phyloP scores from a whole-genome alignment of 2,329 filamentous ascomycete genomes.

The Aspergillus pseudoglaucus region DNA sequence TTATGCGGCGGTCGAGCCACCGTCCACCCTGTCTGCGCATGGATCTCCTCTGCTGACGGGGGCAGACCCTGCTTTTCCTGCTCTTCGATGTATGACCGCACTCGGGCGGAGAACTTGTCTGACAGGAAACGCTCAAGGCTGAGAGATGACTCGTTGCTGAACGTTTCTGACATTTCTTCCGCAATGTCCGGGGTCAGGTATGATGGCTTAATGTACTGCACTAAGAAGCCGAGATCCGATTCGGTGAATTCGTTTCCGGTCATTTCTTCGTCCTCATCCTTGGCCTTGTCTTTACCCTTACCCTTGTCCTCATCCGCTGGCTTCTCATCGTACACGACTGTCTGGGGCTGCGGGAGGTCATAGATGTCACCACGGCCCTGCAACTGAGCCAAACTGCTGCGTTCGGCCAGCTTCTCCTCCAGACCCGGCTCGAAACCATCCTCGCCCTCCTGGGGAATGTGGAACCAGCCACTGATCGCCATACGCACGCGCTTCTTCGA shows the following conservation, averaged over 20 bases:
- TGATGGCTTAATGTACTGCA: constrained; percentile 81
- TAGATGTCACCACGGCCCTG: constrained; percentile 88
- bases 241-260: constrained; percentile 57
- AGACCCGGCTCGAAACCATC: constrained; percentile 83
- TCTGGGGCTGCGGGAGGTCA: constrained; percentile 65
- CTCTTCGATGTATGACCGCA: constrained; percentile 65
- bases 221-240: constrained; percentile 77
- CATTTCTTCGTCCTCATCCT: constrained; percentile 51
- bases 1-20: constrained; percentile 89
- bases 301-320: constrained; percentile 34
- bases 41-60: constrained; percentile 48
- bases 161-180: constrained; percentile 71
- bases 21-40: constrained; percentile 58
- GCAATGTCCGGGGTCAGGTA: constrained; percentile 91
- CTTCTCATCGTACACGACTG: constrained; percentile 42
- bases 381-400: constrained; percentile 86
- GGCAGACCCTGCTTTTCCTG: constrained; percentile 50
- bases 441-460: constrained; percentile 91
- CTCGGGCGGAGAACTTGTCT: constrained; percentile 64
- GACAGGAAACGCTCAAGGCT: constrained; percentile 73
- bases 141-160: constrained; percentile 76
- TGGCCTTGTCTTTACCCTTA: constrained; percentile 36
- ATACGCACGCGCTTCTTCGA: constrained; percentile 66
- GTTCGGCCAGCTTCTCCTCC: constrained; percentile 80
- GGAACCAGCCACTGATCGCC: constrained; percentile 98